phyloP scores from a whole-genome alignment of 2,329 filamentous ascomycete genomes.

The Tetracladium maxilliforme region DNA sequence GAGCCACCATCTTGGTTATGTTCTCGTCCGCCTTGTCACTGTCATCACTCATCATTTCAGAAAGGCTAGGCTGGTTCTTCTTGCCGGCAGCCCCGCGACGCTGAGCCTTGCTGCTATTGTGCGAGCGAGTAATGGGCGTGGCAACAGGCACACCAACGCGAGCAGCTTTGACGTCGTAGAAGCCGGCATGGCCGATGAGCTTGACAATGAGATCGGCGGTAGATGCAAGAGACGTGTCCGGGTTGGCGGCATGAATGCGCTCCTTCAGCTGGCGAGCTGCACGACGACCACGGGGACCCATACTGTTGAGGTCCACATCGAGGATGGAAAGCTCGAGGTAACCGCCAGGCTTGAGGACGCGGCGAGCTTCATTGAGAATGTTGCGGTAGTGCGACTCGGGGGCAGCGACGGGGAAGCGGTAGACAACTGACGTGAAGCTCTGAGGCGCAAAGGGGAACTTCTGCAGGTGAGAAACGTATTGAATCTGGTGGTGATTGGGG shows the following conservation, averaged over 20 bases:
- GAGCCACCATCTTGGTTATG: conserved; percentile 84
- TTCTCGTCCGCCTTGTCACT: conserved; percentile 62
- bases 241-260: conserved; percentile 44
- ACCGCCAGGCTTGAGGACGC: conserved; percentile 64
- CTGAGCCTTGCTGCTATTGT: conserved; percentile 13
- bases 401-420: conserved; percentile 59
- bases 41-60: conserved; percentile 60
- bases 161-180: conserved; percentile 59
- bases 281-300: conserved; percentile 57
- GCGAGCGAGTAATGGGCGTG: conserved; percentile 26
- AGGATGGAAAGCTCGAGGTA: conserved; percentile 68
- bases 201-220: conserved; percentile 48
- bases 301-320: conserved; percentile 69
- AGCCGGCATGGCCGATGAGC: conserved; percentile 53
- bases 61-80: conserved; percentile 39
- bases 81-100: conserved; percentile 9
- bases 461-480: conserved; percentile 42
- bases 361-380: conserved; percentile 59
- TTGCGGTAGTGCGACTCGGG: conserved; percentile 56
- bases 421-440: conserved; percentile 63
- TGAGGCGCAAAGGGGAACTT: conserved; percentile 64
- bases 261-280: conserved; percentile 60
- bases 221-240: conserved; percentile 43
- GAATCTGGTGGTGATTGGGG: conserved; percentile 62
- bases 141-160: conserved; percentile 65